phyloP scores from a whole-genome alignment of 73 alveolate species.

The Tetrahymena elliotti region DNA sequence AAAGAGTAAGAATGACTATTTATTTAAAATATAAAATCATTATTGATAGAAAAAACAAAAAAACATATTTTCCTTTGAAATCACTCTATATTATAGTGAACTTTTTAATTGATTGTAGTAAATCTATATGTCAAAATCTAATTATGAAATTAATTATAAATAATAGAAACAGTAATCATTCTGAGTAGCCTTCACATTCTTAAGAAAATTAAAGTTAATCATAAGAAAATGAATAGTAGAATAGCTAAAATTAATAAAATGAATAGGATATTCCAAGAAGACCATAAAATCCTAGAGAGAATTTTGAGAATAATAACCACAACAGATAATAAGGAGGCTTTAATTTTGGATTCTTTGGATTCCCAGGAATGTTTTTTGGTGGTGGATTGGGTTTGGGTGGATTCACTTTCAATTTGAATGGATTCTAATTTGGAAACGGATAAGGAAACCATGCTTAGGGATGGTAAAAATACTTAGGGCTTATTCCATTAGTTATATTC shows the following conservation, averaged over 20 bases:
- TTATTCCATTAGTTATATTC: background rate
- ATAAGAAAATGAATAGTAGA: background rate
- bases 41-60: too few relatives aligned
- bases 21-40: background rate
- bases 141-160: background rate
- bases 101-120: background rate
- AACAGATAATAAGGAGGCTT: background rate
- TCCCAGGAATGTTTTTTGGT: background rate
- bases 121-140: background rate
- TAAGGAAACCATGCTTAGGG: background rate
- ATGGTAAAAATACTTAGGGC: background rate
- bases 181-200: background rate
- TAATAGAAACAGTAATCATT: background rate
- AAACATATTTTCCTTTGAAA: too few relatives aligned
- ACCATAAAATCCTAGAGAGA: background rate
- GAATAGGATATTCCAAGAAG: background rate
- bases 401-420: background rate
- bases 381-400: background rate
- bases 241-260: background rate
- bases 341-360: background rate
- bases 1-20: background rate
- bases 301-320: background rate
- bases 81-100: background rate
- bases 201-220: background rate
- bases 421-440: background rate